phyloP scores from a whole-genome alignment of 768 basidiomycete species.

The Pisolithus marmoratus region DNA sequence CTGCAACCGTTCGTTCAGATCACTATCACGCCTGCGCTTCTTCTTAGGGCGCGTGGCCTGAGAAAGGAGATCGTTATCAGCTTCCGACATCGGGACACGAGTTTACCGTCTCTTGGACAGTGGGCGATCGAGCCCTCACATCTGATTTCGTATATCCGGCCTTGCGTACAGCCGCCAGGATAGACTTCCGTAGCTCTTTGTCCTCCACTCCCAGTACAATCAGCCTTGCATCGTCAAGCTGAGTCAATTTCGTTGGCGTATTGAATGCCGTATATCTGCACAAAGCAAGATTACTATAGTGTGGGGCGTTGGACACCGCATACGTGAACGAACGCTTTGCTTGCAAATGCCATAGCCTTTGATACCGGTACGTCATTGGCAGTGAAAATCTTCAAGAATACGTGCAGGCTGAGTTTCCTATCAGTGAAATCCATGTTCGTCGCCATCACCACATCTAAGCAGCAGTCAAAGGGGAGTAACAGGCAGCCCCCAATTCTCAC shows the following conservation, averaged over 20 bases:
- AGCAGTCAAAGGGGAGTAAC: background rate
- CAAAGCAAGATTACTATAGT: constrained; percentile 12
- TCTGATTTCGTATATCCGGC: constrained; percentile 44
- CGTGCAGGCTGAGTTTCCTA: constrained; percentile 53
- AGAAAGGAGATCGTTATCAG: constrained; percentile 1
- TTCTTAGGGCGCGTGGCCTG: constrained; percentile 47
- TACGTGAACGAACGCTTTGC: constrained; percentile 52
- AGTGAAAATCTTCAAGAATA: constrained; percentile 63
- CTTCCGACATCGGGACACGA: background rate
- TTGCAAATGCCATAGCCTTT: constrained; percentile 65
- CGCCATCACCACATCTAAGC: background rate
- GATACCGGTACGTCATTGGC: constrained; percentile 48
- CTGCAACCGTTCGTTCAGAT: constrained; percentile 57
- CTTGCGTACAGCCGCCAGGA: constrained; percentile 56
- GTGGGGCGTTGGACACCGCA: background rate
- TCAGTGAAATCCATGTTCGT: constrained; percentile 10
- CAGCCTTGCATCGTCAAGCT: constrained; percentile 58
- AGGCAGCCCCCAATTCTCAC: no score
- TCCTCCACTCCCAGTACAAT: constrained; percentile 50
- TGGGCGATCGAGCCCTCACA: constrained; percentile 9
- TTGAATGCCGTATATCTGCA: constrained; percentile 66
- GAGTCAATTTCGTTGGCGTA: constrained; percentile 50
- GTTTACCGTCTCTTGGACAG: no score
- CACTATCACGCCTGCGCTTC: constrained; percentile 38
- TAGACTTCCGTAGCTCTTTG: constrained; percentile 57